A percentile compares a stretch with the other conserved stretches of the same genome.
Evolutionary conservation across 192 early-diverging fungal species (phyloP).

Genomic region (Phlyctochytrium planicorne): DNA sequence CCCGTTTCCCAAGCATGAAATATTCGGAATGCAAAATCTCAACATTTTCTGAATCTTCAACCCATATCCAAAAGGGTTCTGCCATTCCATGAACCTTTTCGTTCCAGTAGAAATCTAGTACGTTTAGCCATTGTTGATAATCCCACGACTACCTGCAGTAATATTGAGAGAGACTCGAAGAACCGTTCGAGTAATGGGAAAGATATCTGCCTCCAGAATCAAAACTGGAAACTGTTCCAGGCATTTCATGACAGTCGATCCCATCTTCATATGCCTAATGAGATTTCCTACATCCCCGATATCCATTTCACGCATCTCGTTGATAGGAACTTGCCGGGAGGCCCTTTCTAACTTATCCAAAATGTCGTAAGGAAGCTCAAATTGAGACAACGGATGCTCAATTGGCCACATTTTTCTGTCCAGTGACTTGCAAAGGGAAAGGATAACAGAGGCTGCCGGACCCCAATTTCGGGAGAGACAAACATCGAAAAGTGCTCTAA

Average conservation of each 20-base stretch:
- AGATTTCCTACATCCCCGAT: slow-evolving; percentile 82
- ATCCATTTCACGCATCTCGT: slow-evolving; percentile 82
- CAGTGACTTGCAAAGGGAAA: slow-evolving; percentile 83
- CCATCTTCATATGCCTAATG: slow-evolving; percentile 79
- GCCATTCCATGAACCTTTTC: slow-evolving; percentile 86
- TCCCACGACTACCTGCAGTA: slow-evolving; percentile 43
- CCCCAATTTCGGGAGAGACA: slow-evolving; percentile 90
- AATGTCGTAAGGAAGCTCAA: slow-evolving; percentile 72
- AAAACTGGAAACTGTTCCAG: slow-evolving; percentile 86
- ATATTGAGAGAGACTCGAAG: slow-evolving; percentile 79
- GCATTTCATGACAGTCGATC: slow-evolving; percentile 66
- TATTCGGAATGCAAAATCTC: slow-evolving; percentile 94
- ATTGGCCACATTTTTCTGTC: slow-evolving; percentile 91
- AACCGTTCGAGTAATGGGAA: slow-evolving; percentile 92
- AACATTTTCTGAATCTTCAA: slow-evolving; percentile 83
- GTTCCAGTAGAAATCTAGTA: slow-evolving; percentile 86
- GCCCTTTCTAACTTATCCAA: slow-evolving; percentile 72
- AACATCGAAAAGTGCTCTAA: slow-evolving; percentile 95
- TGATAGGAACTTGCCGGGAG: slow-evolving; percentile 46
- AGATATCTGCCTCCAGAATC: slow-evolving; percentile 74
- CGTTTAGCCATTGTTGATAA: not conserved
- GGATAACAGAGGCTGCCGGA: slow-evolving; percentile 69
- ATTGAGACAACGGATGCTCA: slow-evolving; percentile 85
- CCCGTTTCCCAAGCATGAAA: slow-evolving; percentile 71
- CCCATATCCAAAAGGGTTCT: slow-evolving; percentile 97